Percentiles rank a stretch among this genome's conserved stretches.
Conservation (phyloP, 1,139 yeast species). For the Oligophagozyma castellii region DNA sequence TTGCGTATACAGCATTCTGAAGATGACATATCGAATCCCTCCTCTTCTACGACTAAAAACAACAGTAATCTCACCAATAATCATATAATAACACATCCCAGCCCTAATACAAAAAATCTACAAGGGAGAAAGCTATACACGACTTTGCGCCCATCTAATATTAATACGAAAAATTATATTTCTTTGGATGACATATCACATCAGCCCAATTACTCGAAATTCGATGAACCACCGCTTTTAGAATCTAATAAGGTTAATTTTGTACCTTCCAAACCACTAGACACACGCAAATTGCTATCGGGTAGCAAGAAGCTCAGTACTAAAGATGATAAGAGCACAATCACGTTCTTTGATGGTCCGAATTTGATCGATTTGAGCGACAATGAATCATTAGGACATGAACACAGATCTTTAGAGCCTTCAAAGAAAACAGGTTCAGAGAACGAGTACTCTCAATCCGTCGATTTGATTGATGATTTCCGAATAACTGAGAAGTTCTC, state of each 20-base stretch:
- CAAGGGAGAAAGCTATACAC: background rate
- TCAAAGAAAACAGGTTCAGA: too few relatives aligned
- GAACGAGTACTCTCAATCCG: too few relatives aligned
- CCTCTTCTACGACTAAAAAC: background rate
- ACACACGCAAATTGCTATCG: slow-evolving; percentile 21
- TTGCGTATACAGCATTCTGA: slow-evolving; percentile 3
- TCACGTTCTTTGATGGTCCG: background rate
- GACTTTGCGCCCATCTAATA: background rate
- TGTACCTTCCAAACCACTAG: slow-evolving; percentile 14
- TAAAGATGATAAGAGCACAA: background rate
- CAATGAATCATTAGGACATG: slow-evolving; percentile 6
- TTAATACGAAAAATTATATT: background rate
- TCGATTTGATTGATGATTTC: too few relatives aligned
- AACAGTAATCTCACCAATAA: slow-evolving; percentile 1
- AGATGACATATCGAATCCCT: background rate
- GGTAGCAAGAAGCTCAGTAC: too few relatives aligned
- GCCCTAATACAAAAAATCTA: background rate
- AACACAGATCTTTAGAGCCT: too few relatives aligned
- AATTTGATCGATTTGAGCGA: slow-evolving; percentile 6
- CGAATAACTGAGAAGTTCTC: too few relatives aligned
- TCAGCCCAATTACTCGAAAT: too few relatives aligned
- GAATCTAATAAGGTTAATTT: too few relatives aligned
- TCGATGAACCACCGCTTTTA: too few relatives aligned
- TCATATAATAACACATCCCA: too few relatives aligned
- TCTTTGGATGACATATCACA: too few relatives aligned